Base-by-base conservation (phyloP, 352 stramenopile genomes). In the Phytophthora cactorum region DNA sequence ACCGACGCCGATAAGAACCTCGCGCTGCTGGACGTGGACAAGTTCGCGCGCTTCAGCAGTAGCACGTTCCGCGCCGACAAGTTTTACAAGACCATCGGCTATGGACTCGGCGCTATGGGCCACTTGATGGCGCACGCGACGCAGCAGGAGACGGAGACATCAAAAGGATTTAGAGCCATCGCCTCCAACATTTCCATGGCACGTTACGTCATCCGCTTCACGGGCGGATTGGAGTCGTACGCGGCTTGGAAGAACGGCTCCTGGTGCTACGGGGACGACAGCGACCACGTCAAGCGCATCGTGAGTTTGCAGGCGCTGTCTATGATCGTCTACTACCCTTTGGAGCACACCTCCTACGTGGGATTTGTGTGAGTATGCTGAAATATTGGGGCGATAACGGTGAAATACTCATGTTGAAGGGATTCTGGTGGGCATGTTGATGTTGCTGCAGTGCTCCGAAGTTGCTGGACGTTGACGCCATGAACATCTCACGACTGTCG, bases 251-350 rank as follows among this genome's bases (percentile, higher is more conserved):
- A 92, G 62, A 92, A 91, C 63, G 81, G 70, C 51, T 92, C 88
- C 8, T 93, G 88, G 88, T 90, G 78, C 67, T 91, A 86, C 39
- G 68, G 71, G 5, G 87, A 92, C 72, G 87, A 93, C 55, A 80
- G 88, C 65, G 82, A 86, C 11, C 60, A 81, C 63, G 65, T 91
- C 51, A 73, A 79, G 34, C 68, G 70, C 15, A 47, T 95, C 44
- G 88, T 93, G 46, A 79, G 66, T 45, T 58, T 91, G 5, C 84
- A 95, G 62, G 78, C 82, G 57, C 79, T 91, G 66, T 92, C 85
- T 17, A 95, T 95, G 88, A 64, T 95, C 38, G 64, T 89, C 8
- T 95, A 95, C 74, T 92, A 95, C 72, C 88, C 88, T n/a, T 70
- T 95, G 39, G 86, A 95, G 60, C 86, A 95, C 68, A 70, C 91